A percentile compares a stretch with the other conserved stretches of the same genome.
These are phyloP conservation scores for Actinidia chinensis DNA, from an alignment of 179 eudicot species.

Conservation along the genomic window DNA sequence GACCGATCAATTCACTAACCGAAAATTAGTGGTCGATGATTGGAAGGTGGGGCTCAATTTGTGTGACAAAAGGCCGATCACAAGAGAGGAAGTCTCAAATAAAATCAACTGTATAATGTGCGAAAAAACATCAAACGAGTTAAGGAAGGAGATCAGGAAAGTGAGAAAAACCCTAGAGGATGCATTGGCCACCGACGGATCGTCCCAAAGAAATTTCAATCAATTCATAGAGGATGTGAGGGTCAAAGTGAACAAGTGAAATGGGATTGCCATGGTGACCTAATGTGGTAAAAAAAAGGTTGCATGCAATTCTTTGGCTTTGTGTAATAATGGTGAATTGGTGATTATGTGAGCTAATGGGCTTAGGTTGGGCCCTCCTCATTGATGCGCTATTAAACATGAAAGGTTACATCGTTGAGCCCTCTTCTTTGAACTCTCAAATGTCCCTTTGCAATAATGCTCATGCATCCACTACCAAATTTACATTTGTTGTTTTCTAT, in stretches of 20 bases:
- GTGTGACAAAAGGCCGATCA: conserved; percentile 20
- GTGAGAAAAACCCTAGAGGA: conserved; percentile 33
- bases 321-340: not conserved
- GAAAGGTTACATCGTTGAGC: not conserved
- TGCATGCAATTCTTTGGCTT: not conserved
- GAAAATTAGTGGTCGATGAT: conserved; percentile 30
- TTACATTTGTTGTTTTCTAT: not conserved
- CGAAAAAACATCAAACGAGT: conserved; percentile 21
- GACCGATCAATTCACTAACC: conserved; percentile 41
- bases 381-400: not conserved
- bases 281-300: not conserved
- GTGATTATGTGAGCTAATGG: not conserved
- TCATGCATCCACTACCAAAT: not conserved
- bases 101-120: conserved; percentile 33
- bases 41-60: conserved; percentile 12
- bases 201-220: conserved; percentile 39
- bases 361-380: not conserved
- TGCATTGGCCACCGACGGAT: conserved; percentile 39
- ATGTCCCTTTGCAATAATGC: not conserved
- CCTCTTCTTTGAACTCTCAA: conserved; percentile 2
- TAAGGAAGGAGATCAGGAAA: conserved; percentile 34
- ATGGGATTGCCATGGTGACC: conserved; percentile 7
- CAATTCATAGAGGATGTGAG: conserved; percentile 29
- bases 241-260: conserved; percentile 14
- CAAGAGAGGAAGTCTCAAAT: conserved; percentile 34